Conservation (phyloP, 768 basidiomycete genomes). For the Leucocoprinus leucothites region DNA sequence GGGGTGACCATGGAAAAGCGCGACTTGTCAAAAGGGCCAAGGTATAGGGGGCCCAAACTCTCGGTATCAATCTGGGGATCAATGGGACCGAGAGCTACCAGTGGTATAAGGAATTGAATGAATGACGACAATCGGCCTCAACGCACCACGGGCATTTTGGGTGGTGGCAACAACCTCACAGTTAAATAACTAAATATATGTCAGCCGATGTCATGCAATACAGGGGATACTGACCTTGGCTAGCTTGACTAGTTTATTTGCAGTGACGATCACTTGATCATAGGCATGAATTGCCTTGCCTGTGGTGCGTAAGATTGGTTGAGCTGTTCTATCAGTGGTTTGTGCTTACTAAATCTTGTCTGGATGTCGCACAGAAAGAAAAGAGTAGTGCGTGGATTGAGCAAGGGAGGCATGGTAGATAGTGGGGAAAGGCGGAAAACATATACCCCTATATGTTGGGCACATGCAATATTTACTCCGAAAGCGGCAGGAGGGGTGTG, state of each 20-base stretch:
- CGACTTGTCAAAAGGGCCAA: conserved; percentile 71
- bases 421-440: conserved; percentile 10
- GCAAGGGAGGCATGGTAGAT: conserved; percentile 20
- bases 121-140: conserved; percentile 3
- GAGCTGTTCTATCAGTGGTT: conserved; percentile 1
- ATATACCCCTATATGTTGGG: conserved; percentile 18
- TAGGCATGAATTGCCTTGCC: conserved; percentile 61
- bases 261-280: conserved; percentile 64
- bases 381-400: conserved; percentile 39
- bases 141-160: conserved; percentile 72
- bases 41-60: conserved; percentile 51
- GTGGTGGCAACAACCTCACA: conserved; percentile 80
- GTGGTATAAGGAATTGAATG: neutral
- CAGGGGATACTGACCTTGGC: conserved; percentile 49
- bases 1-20: conserved; percentile 85
- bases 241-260: conserved; percentile 73
- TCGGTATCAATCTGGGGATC: conserved; percentile 56
- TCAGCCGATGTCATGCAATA: neutral
- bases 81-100: conserved; percentile 66
- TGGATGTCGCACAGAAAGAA: conserved; percentile 89
- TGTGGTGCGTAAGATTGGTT: conserved; percentile 12
- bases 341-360: conserved; percentile 59
- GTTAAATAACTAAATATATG: conserved; percentile 45
- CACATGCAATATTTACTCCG: conserved; percentile 15
- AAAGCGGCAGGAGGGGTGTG: conserved; percentile 7